These are phyloP conservation scores for Lagenaria siceraria DNA, from an alignment of 306 rosid genomes.

Conservation along the genomic window DNA sequence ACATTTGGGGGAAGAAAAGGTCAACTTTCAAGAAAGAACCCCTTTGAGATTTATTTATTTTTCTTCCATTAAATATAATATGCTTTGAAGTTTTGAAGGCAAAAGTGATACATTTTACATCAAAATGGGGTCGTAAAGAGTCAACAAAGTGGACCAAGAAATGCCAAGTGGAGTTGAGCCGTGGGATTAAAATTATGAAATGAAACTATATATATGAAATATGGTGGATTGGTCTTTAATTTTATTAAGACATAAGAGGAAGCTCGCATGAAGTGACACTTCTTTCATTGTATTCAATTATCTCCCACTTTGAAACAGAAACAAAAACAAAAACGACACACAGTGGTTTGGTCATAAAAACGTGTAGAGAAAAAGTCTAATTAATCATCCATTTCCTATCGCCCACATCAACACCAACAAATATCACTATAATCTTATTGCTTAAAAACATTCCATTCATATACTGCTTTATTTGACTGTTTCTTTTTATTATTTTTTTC, in stretches of 20 bases:
- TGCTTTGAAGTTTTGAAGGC: neutral
- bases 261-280: neutral
- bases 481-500: neutral
- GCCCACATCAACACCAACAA: neutral
- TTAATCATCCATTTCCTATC: neutral
- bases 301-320: neutral
- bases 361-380: conserved; percentile 18
- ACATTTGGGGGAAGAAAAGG: neutral
- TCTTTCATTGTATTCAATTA: neutral
- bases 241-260: neutral
- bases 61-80: no score
- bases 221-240: conserved; percentile 3
- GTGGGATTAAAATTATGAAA: neutral
- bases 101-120: neutral
- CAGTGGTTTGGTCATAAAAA: conserved; percentile 16
- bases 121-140: neutral
- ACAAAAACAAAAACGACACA: neutral
- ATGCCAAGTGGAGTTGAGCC: conserved; percentile 24
- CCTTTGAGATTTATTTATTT: no score
- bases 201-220: no score
- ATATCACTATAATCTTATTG: neutral
- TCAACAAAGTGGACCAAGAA: neutral
- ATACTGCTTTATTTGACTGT: neutral
- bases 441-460: neutral
- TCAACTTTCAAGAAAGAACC: neutral